Percentiles rank a stretch among this genome's conserved stretches.
Evolutionary conservation across 78 protist genomes (phyloP).

Genomic region (Speleostelium caveatum): DNA sequence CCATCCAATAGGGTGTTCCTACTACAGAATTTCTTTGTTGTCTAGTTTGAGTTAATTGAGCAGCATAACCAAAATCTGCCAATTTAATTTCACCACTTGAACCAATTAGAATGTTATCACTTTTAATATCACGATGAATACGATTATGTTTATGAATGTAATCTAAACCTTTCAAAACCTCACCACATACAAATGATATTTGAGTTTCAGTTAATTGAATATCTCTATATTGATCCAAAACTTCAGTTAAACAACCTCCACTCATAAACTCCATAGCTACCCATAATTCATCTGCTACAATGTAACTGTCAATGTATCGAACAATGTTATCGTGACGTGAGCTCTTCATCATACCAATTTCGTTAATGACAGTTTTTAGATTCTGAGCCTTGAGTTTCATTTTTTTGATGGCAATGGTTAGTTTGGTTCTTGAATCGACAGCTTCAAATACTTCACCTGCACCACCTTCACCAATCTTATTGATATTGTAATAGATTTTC

Average conservation of each 20-base stretch:
- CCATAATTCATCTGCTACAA: slow-evolving; percentile 81
- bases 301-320: slow-evolving; percentile 78
- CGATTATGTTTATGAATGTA: slow-evolving; percentile 78
- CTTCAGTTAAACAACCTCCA: slow-evolving; percentile 86
- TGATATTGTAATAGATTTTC: slow-evolving; percentile 76
- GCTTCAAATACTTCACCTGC: slow-evolving; percentile 87
- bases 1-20: slow-evolving; percentile 96
- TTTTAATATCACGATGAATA: slow-evolving; percentile 92
- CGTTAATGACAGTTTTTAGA: slow-evolving; percentile 64
- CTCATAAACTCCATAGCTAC: slow-evolving; percentile 87
- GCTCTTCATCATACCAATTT: slow-evolving; percentile 85
- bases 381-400: slow-evolving; percentile 83
- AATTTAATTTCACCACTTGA: slow-evolving; percentile 76
- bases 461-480: slow-evolving; percentile 90
- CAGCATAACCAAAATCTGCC: slow-evolving; percentile 92
- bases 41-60: slow-evolving; percentile 65
- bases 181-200: slow-evolving; percentile 73
- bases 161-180: slow-evolving; percentile 42
- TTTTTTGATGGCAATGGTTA: slow-evolving; percentile 82
- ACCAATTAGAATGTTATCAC: slow-evolving; percentile 82
- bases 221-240: slow-evolving; percentile 76
- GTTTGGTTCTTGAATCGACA: slow-evolving; percentile 30
- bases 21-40: slow-evolving; percentile 81
- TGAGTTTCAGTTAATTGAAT: slow-evolving; percentile 76
- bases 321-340: slow-evolving; percentile 81